Conservation (phyloP, 176 grass and related monocot species). For the Microstegium vimineum region DNA sequence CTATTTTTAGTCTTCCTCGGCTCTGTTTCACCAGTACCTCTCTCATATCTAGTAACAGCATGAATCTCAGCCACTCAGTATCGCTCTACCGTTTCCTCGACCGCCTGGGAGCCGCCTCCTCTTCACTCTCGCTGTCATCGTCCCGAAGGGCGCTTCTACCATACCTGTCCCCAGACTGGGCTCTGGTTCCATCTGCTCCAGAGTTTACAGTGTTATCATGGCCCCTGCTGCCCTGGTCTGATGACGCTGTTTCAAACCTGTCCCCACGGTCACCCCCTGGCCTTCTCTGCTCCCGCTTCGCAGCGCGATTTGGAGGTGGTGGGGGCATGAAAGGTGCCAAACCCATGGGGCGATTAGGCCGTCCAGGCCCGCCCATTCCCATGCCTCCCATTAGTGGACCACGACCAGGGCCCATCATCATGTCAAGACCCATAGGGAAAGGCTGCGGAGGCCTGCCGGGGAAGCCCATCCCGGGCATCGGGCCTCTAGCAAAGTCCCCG, state of each 20-base stretch:
- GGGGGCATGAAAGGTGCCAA: constrained; percentile 63
- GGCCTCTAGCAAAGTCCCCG: constrained; percentile 58
- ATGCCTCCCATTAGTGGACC: constrained; percentile 80
- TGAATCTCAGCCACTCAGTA: background rate
- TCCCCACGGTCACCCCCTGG: constrained; percentile 51
- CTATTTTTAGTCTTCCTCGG: background rate
- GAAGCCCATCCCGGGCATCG: constrained; percentile 77
- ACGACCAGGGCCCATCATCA: constrained; percentile 82
- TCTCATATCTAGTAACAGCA: background rate
- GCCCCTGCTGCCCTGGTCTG: constrained; percentile 65
- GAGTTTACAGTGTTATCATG: constrained; percentile 42
- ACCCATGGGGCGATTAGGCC: constrained; percentile 71
- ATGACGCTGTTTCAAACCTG: constrained; percentile 50
- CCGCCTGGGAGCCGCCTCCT: constrained; percentile 74
- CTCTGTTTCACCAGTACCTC: background rate
- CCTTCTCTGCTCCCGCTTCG: constrained; percentile 62
- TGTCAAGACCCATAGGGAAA: constrained; percentile 70
- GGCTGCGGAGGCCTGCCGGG: constrained; percentile 67
- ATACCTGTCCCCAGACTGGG: constrained; percentile 48
- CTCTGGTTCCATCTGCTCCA: constrained; percentile 44
- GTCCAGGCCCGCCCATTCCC: constrained; percentile 60
- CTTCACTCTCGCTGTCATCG: constrained; percentile 78
- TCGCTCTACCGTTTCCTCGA: constrained; percentile 54
- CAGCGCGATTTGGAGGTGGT: constrained; percentile 30
- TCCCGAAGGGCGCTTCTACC: constrained; percentile 46